phyloP scores from a whole-genome alignment of 805 yeast genomes.

The Ogataea henricii region DNA sequence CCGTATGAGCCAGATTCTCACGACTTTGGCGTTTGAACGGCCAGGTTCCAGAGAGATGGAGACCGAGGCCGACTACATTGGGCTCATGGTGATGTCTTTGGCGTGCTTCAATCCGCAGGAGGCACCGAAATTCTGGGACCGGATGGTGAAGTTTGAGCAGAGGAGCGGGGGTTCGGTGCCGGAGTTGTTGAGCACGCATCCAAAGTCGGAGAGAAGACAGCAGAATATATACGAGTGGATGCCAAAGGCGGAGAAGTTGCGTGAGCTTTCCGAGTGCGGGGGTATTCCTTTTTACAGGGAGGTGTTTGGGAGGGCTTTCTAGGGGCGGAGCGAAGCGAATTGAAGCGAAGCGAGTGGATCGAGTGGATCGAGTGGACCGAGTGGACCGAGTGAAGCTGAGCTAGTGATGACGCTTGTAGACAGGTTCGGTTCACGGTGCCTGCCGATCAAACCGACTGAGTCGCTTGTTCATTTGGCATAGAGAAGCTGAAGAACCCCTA shows the following conservation, averaged over 20 bases:
- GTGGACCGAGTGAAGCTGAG: no score
- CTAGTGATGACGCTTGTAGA: no score
- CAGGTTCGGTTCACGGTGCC: no score
- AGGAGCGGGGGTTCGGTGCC: slow-evolving; percentile 37
- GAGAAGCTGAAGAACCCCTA: no score
- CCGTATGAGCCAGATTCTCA: slow-evolving; percentile 49
- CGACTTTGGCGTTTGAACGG: slow-evolving; percentile 62
- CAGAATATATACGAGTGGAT: slow-evolving; percentile 68
- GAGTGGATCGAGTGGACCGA: no score
- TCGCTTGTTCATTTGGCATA: no score
- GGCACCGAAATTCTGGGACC: slow-evolving; percentile 76
- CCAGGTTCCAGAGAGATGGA: slow-evolving; percentile 95
- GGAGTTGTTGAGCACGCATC: slow-evolving; percentile 86
- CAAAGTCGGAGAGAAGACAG: slow-evolving; percentile 75
- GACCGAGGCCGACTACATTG: slow-evolving; percentile 93
- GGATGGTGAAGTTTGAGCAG: slow-evolving; percentile 65
- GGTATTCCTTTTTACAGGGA: neutral
- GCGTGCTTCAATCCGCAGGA: slow-evolving; percentile 84
- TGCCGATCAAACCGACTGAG: no score
- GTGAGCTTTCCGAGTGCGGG: slow-evolving; percentile 45
- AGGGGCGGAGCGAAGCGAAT: no score
- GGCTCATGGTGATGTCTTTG: slow-evolving; percentile 85
- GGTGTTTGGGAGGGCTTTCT: neutral
- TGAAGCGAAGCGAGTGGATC: neutral
- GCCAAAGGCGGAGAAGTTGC: slow-evolving; percentile 52